Percentiles rank a stretch among this genome's conserved stretches.
These are phyloP conservation scores for Xylariaceae sp. DNA, from an alignment of 2,329 filamentous ascomycete genomes.

Conservation along the genomic window DNA sequence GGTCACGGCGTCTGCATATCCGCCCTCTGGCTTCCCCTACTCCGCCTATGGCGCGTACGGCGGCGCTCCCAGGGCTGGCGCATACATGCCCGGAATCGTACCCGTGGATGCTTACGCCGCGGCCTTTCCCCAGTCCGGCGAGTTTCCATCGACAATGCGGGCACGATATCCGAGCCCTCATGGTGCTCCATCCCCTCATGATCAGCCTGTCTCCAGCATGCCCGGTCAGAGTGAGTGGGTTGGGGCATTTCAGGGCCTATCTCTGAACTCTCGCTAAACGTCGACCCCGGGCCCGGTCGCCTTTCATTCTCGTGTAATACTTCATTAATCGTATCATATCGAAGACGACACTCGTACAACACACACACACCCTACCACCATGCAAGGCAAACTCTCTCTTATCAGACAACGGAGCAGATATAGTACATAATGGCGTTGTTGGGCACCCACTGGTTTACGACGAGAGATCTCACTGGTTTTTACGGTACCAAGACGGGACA, in stretches of 20 bases:
- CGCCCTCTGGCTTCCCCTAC: conserved; percentile 32
- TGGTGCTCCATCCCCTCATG: conserved; percentile 24
- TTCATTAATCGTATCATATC: too few relatives aligned
- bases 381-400: conserved; percentile 3
- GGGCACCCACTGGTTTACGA: conserved; percentile 16
- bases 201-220: conserved; percentile 26
- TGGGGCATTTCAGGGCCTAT: conserved; percentile 60
- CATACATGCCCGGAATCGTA: conserved; percentile 32
- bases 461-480: conserved; percentile 15
- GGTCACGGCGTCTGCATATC: conserved; percentile 30
- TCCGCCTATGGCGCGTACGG: conserved; percentile 37
- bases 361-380: conserved; percentile 6
- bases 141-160: conserved; percentile 40
- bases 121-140: conserved; percentile 31
- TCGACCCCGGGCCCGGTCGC: conserved; percentile 6
- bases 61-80: conserved; percentile 29
- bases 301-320: conserved; percentile 25
- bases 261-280: conserved; percentile 53
- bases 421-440: conserved; percentile 22
- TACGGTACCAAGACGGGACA: conserved; percentile 16
- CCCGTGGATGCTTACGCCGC: conserved; percentile 32
- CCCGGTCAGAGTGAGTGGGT: conserved; percentile 52
- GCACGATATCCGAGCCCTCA: conserved; percentile 27
- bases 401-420: conserved; percentile 15
- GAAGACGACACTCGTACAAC: too few relatives aligned